Evolutionary conservation across 2,329 filamentous ascomycete genomes (phyloP).

Genomic region (Periconia sp.): DNA sequence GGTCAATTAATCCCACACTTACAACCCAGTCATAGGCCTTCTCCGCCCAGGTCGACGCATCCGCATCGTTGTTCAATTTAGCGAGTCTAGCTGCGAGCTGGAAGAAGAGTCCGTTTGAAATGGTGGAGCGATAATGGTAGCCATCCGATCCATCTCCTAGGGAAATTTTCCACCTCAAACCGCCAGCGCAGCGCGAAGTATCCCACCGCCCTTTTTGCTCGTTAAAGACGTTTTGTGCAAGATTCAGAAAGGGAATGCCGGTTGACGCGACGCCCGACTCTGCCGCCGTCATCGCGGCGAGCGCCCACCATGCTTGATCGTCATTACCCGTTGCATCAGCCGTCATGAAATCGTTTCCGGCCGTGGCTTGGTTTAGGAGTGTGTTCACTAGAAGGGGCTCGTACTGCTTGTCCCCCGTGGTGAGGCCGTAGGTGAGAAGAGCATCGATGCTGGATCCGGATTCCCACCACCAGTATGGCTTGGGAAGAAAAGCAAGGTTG

Average conservation of each 20-base stretch:
- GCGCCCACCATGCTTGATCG: conserved; percentile 76
- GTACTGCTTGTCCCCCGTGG: conserved; percentile 50
- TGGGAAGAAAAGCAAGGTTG: conserved; percentile 23
- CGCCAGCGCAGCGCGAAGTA: conserved; percentile 68
- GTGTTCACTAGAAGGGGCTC: conserved; percentile 38
- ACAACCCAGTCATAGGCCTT: conserved; percentile 64
- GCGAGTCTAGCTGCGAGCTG: conserved; percentile 77
- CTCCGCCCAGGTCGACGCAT: conserved; percentile 63
- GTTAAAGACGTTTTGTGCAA: conserved; percentile 75
- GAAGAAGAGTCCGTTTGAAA: conserved; percentile 81
- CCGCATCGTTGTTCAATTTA: conserved; percentile 65
- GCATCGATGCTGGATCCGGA: conserved; percentile 33
- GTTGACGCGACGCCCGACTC: conserved; percentile 64
- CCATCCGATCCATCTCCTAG: conserved; percentile 68
- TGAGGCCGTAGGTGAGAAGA: conserved; percentile 48
- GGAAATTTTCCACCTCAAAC: conserved; percentile 76
- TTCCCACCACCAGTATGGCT: conserved; percentile 39
- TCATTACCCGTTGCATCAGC: conserved; percentile 64
- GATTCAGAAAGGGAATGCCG: conserved; percentile 63
- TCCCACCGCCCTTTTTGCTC: conserved; percentile 73
- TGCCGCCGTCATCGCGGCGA: conserved; percentile 69
- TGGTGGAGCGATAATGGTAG: conserved; percentile 79
- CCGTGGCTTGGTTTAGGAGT: conserved; percentile 29
- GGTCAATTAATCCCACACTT: conserved; percentile 55
- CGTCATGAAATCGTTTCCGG: conserved; percentile 47